Evolutionary conservation across 73 alveolate genomes (phyloP), one percentile per base, ranked within the genome.

Genomic region (Paramecium sonneborni): DNA sequence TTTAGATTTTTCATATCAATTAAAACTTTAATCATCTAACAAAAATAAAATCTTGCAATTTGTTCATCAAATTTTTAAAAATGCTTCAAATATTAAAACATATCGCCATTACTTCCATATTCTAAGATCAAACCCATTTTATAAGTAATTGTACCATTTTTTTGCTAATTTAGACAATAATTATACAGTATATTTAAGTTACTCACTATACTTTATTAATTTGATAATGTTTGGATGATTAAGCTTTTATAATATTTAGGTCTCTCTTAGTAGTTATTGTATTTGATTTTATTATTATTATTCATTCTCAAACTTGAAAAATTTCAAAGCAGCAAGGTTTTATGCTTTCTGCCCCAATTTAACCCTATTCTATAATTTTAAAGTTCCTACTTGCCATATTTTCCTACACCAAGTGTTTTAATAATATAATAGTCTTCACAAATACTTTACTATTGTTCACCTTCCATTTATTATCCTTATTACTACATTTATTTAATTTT

Each of bases 1-100:
- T 92, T 94, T 86, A 92, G 87, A 24, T 85, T 70, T 44, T 97
- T 98, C 24, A 97, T 58, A 91, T 95, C 92, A 48, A 92, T 93
- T 37, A 96, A 92, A 52, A 97, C 98, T 21, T 96, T 95, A 57
- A 93, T 68, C 18, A 93, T 24, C 56, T 93, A 76, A n/a, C 85
- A 92, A 93, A 95, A 95, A 90, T 87, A 95, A 46, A 85, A 92
- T 55, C 97, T 39, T 9, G 95, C 76, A 38, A 88, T 84, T 23
- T 85, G 94, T 86, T 93, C 95, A 24, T 93, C 56, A 79, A 95
- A 95, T 43, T 93, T 92, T 11, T 96, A 96, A 34, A 94, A 48
- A 4, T 95, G 87, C 76, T 91, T 79, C 18, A 94, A 67, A 55
- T 70, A 86, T 57, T 94, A 95, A 70, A 74, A 94, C 11, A 94